phyloP scores from a whole-genome alignment of 352 stramenopile genomes.

The Phytophthora pisi region DNA sequence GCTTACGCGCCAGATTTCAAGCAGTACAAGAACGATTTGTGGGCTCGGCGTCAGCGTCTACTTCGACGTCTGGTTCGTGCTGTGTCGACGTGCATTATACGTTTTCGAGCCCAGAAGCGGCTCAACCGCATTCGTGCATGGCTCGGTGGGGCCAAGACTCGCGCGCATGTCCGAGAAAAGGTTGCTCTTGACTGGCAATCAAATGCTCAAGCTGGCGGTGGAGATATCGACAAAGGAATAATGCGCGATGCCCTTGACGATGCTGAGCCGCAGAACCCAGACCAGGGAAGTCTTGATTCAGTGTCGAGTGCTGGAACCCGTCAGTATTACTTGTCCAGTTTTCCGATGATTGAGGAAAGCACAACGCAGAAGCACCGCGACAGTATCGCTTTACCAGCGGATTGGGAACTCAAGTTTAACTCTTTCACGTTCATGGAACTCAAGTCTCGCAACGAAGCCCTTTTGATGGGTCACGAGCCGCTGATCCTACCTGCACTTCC shows the following conservation, averaged over 20 bases:
- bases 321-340: conserved; percentile 49
- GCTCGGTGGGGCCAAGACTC: conserved; percentile 52
- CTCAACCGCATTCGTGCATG: conserved; percentile 62
- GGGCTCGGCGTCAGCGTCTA: conserved; percentile 68
- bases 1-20: conserved; percentile 75
- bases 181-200: conserved; percentile 62
- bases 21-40: conserved; percentile 89
- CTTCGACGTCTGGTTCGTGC: conserved; percentile 71
- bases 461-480: conserved; percentile 65
- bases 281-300: neutral
- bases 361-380: conserved; percentile 41
- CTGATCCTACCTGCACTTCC: conserved; percentile 60
- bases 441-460: conserved; percentile 65
- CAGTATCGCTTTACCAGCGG: conserved; percentile 42
- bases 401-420: conserved; percentile 58
- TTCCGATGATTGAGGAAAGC: conserved; percentile 69
- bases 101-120: conserved; percentile 59
- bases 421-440: conserved; percentile 69
- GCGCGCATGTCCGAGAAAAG: conserved; percentile 60
- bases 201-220: conserved; percentile 6
- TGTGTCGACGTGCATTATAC: conserved; percentile 79
- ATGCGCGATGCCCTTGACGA: neutral
- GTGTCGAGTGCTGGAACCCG: conserved; percentile 3
- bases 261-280: neutral
- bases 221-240: neutral